Evolutionary conservation across 495 filamentous ascomycete species (phyloP).

Genomic region (Podospora pseudopauciseta): DNA sequence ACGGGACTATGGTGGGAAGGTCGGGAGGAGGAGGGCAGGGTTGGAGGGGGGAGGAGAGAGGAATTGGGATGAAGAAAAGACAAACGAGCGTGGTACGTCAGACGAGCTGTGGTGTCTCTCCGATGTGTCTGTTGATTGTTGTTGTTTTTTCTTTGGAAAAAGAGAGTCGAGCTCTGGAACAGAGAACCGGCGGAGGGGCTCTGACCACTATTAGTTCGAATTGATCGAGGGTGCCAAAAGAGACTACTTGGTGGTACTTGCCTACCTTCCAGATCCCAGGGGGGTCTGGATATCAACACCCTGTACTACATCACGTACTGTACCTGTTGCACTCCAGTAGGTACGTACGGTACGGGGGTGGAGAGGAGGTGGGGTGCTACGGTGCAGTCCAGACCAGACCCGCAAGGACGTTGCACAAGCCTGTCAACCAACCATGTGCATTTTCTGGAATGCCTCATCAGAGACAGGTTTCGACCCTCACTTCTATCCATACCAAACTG

Average conservation of each 20-base stretch:
- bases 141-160: slow-evolving; percentile 6
- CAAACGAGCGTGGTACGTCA: slow-evolving; percentile 22
- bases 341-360: background rate
- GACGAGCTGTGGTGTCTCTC: slow-evolving; percentile 12
- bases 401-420: slow-evolving; percentile 13
- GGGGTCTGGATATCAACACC: too few relatives aligned
- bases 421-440: slow-evolving; percentile 4
- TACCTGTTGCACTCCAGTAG: background rate
- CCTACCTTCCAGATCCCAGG: background rate
- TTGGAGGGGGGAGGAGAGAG: background rate
- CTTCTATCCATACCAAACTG: too few relatives aligned
- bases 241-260: background rate
- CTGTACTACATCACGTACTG: background rate
- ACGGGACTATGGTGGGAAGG: background rate
- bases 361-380: background rate
- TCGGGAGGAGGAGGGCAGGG: background rate
- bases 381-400: background rate
- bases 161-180: slow-evolving; percentile 6
- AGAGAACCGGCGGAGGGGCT: slow-evolving; percentile 15
- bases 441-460: slow-evolving; percentile 10
- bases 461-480: background rate
- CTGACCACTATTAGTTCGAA: slow-evolving; percentile 9
- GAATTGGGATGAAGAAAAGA: background rate
- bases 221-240: background rate
- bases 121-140: background rate